Conservation (phyloP, 1,139 yeast genomes). For the Saccharomyces hybrid region DNA sequence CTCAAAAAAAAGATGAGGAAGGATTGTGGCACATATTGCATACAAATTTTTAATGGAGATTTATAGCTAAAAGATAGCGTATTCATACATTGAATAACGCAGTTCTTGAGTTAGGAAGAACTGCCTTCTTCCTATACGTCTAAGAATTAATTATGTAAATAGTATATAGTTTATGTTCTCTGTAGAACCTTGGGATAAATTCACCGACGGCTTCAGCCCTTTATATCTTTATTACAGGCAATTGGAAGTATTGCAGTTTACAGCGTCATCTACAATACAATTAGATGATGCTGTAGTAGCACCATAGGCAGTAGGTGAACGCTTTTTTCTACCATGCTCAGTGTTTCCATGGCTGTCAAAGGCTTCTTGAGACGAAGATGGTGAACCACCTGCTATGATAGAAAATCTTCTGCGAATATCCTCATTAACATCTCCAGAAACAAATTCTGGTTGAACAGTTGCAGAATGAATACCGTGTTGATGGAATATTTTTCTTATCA, state of each 20-base stretch:
- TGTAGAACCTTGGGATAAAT: not conserved
- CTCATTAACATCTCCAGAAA: constrained; percentile 25
- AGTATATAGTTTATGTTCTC: not conserved
- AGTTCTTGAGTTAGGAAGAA: not conserved
- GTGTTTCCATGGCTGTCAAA: not conserved
- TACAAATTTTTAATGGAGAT: not conserved
- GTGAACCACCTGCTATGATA: constrained; percentile 33
- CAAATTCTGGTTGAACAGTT: constrained; percentile 89
- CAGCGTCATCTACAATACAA: constrained; percentile 1
- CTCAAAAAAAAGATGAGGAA: not conserved
- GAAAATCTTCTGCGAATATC: constrained; percentile 32
- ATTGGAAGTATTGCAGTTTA: not conserved
- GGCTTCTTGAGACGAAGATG: not conserved
- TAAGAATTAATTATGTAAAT: not conserved
- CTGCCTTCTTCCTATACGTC: not conserved
- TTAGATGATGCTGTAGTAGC: not conserved
- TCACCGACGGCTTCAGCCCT: not conserved
- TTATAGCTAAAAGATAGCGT: not conserved
- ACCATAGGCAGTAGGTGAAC: not conserved
- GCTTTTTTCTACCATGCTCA: not conserved
- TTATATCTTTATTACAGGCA: not conserved
- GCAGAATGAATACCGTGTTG: constrained; percentile 85
- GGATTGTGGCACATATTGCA: too few relatives aligned
- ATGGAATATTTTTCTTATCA: constrained; percentile 73
- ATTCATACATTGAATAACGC: not conserved